Evolutionary conservation across 2,329 filamentous ascomycete genomes (phyloP), one percentile per base, ranked within the genome.

Genomic region (Aureobasidium zeae): DNA sequence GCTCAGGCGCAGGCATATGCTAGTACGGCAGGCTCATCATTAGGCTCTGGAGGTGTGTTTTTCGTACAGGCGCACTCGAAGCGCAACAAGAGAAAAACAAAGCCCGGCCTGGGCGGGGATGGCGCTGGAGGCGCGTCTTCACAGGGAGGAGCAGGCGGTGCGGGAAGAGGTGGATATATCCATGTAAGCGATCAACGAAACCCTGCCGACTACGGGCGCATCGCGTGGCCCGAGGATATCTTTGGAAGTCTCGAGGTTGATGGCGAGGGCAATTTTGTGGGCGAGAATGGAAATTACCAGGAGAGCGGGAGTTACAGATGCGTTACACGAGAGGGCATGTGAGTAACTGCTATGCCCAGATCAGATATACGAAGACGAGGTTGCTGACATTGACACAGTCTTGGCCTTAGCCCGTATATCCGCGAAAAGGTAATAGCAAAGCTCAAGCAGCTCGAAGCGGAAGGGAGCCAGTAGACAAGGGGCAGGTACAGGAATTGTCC

Each of bases 191-290:
- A 81, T 53, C 58, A 60, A 54, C 63, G 77, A 48, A 70, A 73
- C 48, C 74, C 76, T 25, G 76, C 77, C 2, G 77, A 81, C 48
- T 81, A 69, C 58, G 77, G 77, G 1, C 58, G 77, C n/a, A 78
- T 79, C 49, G 73, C 77, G 39, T 77, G 71, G 71, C 76, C 77
- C 0, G 77, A 81, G 55, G 77, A 81, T 59, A 81, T 81, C 37
- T 75, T 81, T 54, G 77, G 77, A 11, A 79, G 75, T 51, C 55
- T 81, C 17, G 76, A 81, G 57, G 72, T 81, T 4, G 75, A 79
- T 59, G 67, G 65, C 0, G 50, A 67, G 13, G 77, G 77, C 2
- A 60, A 64, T n/a, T 77, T 80, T 57, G 69, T 73, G 13, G 72
- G 70, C 32, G 68, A 63, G 0, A 63, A 67, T 51, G 76, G 76